Conservation (phyloP, 2,329 filamentous ascomycete species). For the Colletotrichum euphorbiae region DNA sequence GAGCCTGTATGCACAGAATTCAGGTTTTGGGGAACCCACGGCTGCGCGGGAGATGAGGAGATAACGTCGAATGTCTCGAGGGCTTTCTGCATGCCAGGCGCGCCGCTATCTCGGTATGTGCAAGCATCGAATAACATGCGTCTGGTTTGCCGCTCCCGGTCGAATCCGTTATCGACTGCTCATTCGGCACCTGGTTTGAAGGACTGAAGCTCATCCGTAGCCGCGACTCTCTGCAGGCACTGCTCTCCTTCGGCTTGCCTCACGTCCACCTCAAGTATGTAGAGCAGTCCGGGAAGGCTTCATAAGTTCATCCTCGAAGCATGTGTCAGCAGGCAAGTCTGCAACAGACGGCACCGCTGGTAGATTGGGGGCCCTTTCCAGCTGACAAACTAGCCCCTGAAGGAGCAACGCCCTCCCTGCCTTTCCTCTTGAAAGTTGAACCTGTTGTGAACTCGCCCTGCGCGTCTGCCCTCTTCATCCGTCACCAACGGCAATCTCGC, state of each 20-base stretch:
- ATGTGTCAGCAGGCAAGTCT: conserved; percentile 27
- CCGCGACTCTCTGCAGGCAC: neutral
- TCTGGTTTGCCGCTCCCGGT: neutral
- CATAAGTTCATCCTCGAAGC: conserved; percentile 12
- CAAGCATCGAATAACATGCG: neutral
- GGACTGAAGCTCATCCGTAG: conserved; percentile 5
- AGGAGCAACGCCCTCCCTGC: conserved; percentile 30
- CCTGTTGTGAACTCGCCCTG: conserved; percentile 10
- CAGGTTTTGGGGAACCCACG: neutral
- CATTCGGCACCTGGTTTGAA: conserved; percentile 3
- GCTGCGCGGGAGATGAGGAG: conserved; percentile 4
- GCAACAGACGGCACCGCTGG: conserved; percentile 4
- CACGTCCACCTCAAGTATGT: conserved; percentile 21
- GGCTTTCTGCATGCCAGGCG: conserved; percentile 9
- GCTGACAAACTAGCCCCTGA: conserved; percentile 17
- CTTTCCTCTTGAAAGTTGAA: neutral
- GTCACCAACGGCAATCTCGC: conserved; percentile 7
- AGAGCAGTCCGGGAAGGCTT: conserved; percentile 11
- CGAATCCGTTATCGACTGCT: neutral
- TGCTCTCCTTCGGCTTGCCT: conserved; percentile 4
- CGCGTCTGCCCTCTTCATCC: conserved; percentile 18
- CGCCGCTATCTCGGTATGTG: conserved; percentile 5
- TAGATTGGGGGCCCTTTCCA: conserved; percentile 25
- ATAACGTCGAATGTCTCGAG: conserved; percentile 20
- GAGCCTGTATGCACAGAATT: conserved; percentile 1